Conservation (phyloP, 306 rosid species). For the Begonia masoniana region DNA sequence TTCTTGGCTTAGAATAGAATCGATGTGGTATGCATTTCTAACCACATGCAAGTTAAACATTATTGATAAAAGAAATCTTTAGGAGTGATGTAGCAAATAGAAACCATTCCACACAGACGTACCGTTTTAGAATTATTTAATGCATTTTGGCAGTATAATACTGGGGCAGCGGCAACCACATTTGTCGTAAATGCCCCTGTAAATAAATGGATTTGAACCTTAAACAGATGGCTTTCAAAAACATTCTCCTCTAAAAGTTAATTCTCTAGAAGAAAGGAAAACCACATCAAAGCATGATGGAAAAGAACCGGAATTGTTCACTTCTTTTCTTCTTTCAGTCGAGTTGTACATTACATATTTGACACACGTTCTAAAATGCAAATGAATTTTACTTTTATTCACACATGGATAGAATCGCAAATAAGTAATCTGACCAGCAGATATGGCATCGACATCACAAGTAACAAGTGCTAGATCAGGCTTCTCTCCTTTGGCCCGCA, state of each 20-base stretch:
- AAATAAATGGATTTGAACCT: not conserved
- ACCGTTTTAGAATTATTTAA: constrained; percentile 49
- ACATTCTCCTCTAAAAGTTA: too few relatives aligned
- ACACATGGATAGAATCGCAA: not conserved
- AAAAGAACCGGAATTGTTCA: not conserved
- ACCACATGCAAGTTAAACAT: constrained; percentile 2
- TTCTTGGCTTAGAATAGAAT: too few relatives aligned
- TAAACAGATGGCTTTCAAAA: not conserved
- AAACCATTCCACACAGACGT: constrained; percentile 1
- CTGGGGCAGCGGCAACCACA: constrained; percentile 96
- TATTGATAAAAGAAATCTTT: not conserved
- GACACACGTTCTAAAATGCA: not conserved
- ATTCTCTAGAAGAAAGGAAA: too few relatives aligned
- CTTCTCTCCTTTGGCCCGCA: constrained; percentile 63
- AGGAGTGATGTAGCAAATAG: too few relatives aligned
- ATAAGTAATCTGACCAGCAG: constrained; percentile 51
- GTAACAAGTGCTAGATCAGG: constrained; percentile 93
- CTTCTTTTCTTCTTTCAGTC: too few relatives aligned
- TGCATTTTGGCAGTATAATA: constrained; percentile 52
- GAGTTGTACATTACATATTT: too few relatives aligned
- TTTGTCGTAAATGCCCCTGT: constrained; percentile 81
- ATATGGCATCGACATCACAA: constrained; percentile 81
- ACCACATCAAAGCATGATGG: too few relatives aligned
- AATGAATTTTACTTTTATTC: not conserved
- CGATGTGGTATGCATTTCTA: not conserved